Evolutionary conservation across 768 basidiomycete species (phyloP).

Genomic region (Collybiopsis luxurians): DNA sequence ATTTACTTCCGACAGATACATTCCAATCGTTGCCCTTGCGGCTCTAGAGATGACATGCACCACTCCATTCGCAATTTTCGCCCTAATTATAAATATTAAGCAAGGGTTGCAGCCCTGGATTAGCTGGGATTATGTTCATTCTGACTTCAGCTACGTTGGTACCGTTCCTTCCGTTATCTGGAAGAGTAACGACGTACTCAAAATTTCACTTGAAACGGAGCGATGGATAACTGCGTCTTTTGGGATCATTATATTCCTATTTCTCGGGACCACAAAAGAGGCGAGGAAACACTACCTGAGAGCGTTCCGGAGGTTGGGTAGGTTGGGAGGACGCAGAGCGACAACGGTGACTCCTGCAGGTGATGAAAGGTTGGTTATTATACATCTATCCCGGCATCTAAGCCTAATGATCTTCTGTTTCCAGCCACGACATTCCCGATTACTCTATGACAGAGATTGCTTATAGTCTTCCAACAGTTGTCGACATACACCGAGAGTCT

Average conservation of each 20-base stretch:
- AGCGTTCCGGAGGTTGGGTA: background rate
- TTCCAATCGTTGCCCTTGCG: conserved; percentile 51
- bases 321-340: background rate
- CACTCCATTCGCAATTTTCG: conserved; percentile 34
- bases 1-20: conserved; percentile 37
- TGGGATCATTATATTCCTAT: background rate
- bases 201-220: background rate
- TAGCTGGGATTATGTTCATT: conserved; percentile 39
- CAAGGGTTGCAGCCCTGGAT: conserved; percentile 31
- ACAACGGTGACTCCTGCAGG: background rate
- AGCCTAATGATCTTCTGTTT: too few species aligned
- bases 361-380: background rate
- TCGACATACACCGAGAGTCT: too few species aligned
- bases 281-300: background rate
- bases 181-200: background rate
- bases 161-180: background rate
- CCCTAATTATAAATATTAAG: conserved; percentile 25
- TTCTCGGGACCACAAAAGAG: background rate
- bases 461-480: too few species aligned
- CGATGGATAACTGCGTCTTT: background rate
- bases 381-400: too few species aligned
- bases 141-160: conserved; percentile 30
- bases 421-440: too few species aligned
- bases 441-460: too few species aligned
- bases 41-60: conserved; percentile 37